phyloP scores from a whole-genome alignment of 2,329 filamentous ascomycete genomes.

The Seiridium cupressi region DNA sequence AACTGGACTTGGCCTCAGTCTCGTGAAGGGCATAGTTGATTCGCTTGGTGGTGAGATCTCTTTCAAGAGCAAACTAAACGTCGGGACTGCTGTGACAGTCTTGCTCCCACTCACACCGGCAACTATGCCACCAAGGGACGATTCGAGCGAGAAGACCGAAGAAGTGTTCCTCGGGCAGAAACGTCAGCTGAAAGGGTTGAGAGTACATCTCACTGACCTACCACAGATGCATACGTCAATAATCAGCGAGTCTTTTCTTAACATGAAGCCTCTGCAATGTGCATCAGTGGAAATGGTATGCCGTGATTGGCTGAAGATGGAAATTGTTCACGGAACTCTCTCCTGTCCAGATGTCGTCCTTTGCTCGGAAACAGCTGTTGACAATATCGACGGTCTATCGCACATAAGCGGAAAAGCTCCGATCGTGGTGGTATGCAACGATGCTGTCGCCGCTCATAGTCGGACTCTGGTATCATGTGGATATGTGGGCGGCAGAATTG shows the following conservation, averaged over 20 bases:
- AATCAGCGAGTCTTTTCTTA: no score
- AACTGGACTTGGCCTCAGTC: slow-evolving; percentile 62
- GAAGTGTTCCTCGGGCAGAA: not conserved
- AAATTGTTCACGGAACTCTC: slow-evolving; percentile 15
- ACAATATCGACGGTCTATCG: not conserved
- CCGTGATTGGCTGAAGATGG: slow-evolving; percentile 30
- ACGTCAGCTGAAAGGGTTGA: slow-evolving; percentile 17
- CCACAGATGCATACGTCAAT: no score
- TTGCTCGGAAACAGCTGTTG: not conserved
- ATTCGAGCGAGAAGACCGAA: not conserved
- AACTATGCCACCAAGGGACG: not conserved
- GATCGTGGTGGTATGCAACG: slow-evolving; percentile 30
- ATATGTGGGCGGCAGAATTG: slow-evolving; percentile 12
- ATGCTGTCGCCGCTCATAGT: slow-evolving; percentile 27
- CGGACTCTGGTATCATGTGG: no score
- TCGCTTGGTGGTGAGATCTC: slow-evolving; percentile 14
- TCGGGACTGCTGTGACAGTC: not conserved
- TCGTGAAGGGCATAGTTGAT: slow-evolving; percentile 55
- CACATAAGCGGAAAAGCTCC: slow-evolving; percentile 10
- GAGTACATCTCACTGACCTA: slow-evolving; percentile 24
- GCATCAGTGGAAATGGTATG: slow-evolving; percentile 25
- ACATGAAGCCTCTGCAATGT: not conserved
- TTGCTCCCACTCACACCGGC: not conserved
- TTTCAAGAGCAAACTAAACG: slow-evolving; percentile 14
- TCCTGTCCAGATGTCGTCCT: not conserved